These are phyloP conservation scores for Glomus cerebriforme DNA, from an alignment of 192 early-diverging fungal species.

Conservation along the genomic window DNA sequence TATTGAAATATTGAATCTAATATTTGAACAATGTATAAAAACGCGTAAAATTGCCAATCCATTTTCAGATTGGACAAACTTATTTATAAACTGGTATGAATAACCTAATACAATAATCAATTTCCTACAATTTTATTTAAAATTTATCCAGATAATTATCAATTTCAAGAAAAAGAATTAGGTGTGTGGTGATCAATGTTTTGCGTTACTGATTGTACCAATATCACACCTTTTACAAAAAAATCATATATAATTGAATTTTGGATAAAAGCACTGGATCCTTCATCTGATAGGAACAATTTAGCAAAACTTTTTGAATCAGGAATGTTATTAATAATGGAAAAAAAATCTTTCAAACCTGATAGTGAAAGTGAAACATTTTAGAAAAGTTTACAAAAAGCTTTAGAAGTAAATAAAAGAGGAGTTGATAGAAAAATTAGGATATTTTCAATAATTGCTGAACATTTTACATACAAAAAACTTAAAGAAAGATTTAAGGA, in stretches of 20 bases:
- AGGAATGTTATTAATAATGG: no score
- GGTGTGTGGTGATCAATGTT: neutral
- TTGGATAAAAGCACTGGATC: neutral
- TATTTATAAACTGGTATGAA: neutral
- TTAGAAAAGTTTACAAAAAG: neutral
- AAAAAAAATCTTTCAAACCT: no score
- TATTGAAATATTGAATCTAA: neutral
- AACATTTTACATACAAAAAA: neutral
- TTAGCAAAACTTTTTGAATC: neutral
- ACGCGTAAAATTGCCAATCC: neutral
- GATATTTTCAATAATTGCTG: neutral
- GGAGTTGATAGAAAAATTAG: neutral
- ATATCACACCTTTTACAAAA: neutral
- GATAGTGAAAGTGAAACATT: neutral
- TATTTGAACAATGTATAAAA: neutral
- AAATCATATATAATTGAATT: neutral
- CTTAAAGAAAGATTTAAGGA: neutral
- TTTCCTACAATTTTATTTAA: neutral
- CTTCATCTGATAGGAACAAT: neutral
- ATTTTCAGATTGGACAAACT: neutral
- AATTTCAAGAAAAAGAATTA: constrained; percentile 20
- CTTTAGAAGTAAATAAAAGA: neutral
- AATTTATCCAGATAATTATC: neutral
- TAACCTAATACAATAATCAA: neutral
- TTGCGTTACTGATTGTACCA: neutral